Evolutionary conservation across 2,329 filamentous ascomycete genomes (phyloP).

Genomic region (Xylaria sp.): DNA sequence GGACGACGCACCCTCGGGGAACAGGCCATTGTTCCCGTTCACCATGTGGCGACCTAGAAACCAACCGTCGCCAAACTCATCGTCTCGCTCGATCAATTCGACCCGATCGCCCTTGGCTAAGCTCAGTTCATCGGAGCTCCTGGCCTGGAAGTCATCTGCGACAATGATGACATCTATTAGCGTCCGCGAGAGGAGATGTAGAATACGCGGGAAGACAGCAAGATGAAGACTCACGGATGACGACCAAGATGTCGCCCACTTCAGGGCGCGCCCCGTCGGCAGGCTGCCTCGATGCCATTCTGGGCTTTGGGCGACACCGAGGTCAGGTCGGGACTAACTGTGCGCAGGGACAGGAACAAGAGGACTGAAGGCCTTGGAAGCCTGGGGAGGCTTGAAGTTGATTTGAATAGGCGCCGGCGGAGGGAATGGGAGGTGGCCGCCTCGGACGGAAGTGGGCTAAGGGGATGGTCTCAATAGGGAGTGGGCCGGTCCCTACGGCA

Average conservation of each 20-base stretch:
- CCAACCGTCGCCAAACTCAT: constrained; percentile 90
- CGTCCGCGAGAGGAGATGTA: background rate
- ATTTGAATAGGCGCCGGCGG: constrained; percentile 14
- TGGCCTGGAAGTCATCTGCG: constrained; percentile 88
- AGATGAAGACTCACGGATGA: constrained; percentile 71
- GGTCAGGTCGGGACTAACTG: constrained; percentile 19
- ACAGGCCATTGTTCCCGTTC: constrained; percentile 79
- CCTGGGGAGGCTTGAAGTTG: constrained; percentile 15
- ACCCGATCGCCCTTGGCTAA: constrained; percentile 86
- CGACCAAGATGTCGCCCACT: constrained; percentile 73
- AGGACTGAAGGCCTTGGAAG: constrained; percentile 10
- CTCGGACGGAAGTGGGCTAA: constrained; percentile 10
- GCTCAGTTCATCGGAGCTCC: constrained; percentile 92
- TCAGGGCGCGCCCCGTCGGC: constrained; percentile 61
- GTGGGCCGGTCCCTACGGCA: constrained; percentile 30
- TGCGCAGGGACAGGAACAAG: constrained; percentile 18
- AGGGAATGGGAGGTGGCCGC: constrained; percentile 14
- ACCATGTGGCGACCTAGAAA: constrained; percentile 79
- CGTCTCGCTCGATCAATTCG: constrained; percentile 84
- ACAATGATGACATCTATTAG: constrained; percentile 18
- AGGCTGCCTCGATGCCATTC: constrained; percentile 57
- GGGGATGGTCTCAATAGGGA: constrained; percentile 24
- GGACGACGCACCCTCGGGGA: constrained; percentile 76
- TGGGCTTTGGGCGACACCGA: constrained; percentile 35
- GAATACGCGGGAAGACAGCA: constrained; percentile 16